Evolutionary conservation across 2,329 filamentous ascomycete species (phyloP), one percentile per base, ranked within the genome.

Genomic region (Aphanoascus verrucosus): DNA sequence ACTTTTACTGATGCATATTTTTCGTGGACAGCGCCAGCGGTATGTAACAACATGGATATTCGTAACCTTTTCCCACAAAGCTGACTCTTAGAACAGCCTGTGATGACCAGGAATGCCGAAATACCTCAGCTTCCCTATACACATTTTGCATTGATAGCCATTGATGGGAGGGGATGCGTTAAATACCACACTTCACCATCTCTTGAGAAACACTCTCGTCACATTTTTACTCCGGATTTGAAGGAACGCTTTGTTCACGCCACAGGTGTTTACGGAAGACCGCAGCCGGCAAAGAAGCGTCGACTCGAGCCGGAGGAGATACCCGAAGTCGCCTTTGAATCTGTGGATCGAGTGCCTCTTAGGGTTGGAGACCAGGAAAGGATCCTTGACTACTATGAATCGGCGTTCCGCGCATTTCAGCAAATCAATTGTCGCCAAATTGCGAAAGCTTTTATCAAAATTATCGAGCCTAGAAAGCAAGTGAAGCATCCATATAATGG

Each of bases 401-500:
- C 63, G 17, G 68, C 68, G 8, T 69, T 75, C 42, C 66, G 67
- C 51, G 63, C 68, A 31, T 67, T 76, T 55, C 72, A 74, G 55
- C 73, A 75, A 55, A 63, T 72, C 40, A 72, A 70, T 49, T 74
- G 72, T 50, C 71, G 72, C 5, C 61, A 68, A 15, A 66, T 76
- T 19, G 67, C 68, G 19, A 75, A 74, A 56, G 67, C 67, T 3
- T 74, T 72, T 56, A 73, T 76, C 55, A 75, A 72, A 56, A 64
- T 68, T 4, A 72, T 74, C 23, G 70, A 75, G 46, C 73, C 72
- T 2, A 67, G 69, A 34, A 76, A 75, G 61, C 73, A 75, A 60
- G 70, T 71, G 2, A 71, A 69, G 46, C 69, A 72, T 58, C 74
- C 73, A 2, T 76, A 76, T 59, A 76, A 75, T 58, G 73, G 73